phyloP scores from a whole-genome alignment of 805 yeast species.

The Nakazawaea siamensis region DNA sequence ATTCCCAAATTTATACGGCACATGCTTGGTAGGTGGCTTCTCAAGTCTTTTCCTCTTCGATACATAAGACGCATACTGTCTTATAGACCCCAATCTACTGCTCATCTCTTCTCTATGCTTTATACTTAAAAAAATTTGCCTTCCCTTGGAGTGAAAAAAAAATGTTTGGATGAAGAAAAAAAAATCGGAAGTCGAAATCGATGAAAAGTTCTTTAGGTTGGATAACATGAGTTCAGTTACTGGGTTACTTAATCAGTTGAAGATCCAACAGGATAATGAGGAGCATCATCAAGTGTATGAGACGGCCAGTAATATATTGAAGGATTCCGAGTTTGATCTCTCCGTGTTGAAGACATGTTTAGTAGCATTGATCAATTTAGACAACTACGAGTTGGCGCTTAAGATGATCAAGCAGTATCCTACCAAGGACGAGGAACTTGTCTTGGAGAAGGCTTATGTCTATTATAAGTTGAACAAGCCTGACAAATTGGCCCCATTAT shows the following conservation, averaged over 20 bases:
- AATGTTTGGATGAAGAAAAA: no score
- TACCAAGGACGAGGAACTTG: conserved; percentile 26
- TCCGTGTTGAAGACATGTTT: conserved; percentile 33
- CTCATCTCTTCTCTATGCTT: no score
- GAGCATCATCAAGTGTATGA: conserved; percentile 25
- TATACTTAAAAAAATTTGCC: no score
- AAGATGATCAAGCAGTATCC: conserved; percentile 29
- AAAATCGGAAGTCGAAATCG: no score
- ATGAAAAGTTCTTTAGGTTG: no score
- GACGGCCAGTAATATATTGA: conserved; percentile 20
- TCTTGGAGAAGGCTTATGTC: conserved; percentile 50
- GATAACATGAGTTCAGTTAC: conserved; percentile 22
- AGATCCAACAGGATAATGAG: conserved; percentile 26
- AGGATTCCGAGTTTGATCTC: conserved; percentile 19
- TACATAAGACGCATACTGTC: conserved; percentile 4
- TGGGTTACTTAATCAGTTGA: conserved; percentile 25
- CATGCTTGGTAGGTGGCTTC: conserved; percentile 8
- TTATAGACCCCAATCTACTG: background rate
- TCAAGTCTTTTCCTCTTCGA: conserved; percentile 14
- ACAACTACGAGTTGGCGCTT: conserved; percentile 42
- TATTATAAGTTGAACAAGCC: conserved; percentile 41
- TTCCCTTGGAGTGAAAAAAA: no score
- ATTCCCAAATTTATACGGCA: conserved; percentile 35
- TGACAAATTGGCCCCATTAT: conserved; percentile 16
- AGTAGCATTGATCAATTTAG: conserved; percentile 53